Evolutionary conservation across 257 asterid species (phyloP).

Genomic region (Salvia miltiorrhiza): DNA sequence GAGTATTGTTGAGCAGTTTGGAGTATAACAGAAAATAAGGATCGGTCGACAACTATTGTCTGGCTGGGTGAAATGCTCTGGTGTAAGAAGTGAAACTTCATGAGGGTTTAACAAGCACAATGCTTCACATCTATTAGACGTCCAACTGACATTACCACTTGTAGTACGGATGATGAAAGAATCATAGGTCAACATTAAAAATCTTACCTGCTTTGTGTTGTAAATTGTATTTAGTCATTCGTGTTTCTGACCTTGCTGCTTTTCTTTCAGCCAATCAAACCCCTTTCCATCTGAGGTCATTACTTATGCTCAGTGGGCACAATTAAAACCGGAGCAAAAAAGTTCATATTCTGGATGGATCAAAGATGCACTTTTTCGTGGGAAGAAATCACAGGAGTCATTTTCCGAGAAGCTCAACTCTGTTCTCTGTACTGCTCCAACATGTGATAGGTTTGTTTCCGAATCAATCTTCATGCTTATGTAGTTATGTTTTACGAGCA

Average conservation of each 20-base stretch:
- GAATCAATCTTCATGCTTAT: not conserved
- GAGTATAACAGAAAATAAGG: too few relatives aligned
- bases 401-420: constrained; percentile 51
- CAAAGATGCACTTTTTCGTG: constrained; percentile 59
- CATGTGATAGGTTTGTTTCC: constrained; percentile 65
- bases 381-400: constrained; percentile 61
- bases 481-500: not conserved
- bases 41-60: too few relatives aligned
- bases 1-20: not conserved
- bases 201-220: not conserved
- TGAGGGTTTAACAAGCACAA: too few relatives aligned
- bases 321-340: constrained; percentile 48
- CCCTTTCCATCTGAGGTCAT: constrained; percentile 66
- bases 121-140: not conserved
- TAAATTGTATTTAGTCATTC: not conserved
- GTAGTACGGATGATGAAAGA: not conserved
- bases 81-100: too few relatives aligned
- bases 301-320: constrained; percentile 60
- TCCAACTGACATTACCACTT: not conserved
- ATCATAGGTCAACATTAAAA: not conserved
- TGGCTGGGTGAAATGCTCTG: too few relatives aligned
- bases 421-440: constrained; percentile 77
- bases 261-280: constrained; percentile 39
- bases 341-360: constrained; percentile 61
- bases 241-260: constrained; percentile 18